These are phyloP conservation scores for Quercus aquifolioides DNA, from an alignment of 306 rosid genomes.

Conservation along the genomic window DNA sequence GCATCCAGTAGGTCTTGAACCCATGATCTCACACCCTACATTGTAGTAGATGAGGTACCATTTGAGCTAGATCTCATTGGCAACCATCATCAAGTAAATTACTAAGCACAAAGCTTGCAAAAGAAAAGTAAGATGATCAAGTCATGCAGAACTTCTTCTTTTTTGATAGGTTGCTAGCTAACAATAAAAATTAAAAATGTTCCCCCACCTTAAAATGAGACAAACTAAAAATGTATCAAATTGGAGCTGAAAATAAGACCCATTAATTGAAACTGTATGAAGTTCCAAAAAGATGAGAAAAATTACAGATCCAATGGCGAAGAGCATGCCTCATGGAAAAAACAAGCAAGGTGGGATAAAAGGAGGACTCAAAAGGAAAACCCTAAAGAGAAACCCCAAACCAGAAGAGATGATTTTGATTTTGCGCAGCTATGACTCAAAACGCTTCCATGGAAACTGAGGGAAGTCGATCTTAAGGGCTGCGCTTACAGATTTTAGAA, in stretches of 20 bases:
- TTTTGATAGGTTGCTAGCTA: not conserved
- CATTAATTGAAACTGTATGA: slow-evolving; percentile 21
- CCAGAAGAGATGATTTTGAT: slow-evolving; percentile 15
- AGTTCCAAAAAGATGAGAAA: slow-evolving; percentile 5
- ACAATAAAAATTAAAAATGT: slow-evolving; percentile 21
- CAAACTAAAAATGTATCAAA: slow-evolving; percentile 29
- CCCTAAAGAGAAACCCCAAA: slow-evolving; percentile 50
- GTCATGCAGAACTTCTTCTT: not conserved
- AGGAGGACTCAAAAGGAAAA: slow-evolving; percentile 54
- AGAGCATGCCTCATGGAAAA: slow-evolving; percentile 30
- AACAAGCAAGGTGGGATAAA: slow-evolving; percentile 31
- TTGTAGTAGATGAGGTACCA: too few species aligned
- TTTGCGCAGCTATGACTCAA: slow-evolving; percentile 84
- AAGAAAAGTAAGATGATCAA: not conserved
- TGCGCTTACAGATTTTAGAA: slow-evolving; percentile 22
- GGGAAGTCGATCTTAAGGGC: slow-evolving; percentile 98
- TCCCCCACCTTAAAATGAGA: slow-evolving; percentile 31
- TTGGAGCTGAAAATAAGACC: slow-evolving; percentile 19
- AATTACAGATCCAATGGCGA: slow-evolving; percentile 23
- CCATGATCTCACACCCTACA: too few species aligned
- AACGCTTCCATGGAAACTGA: slow-evolving; percentile 56
- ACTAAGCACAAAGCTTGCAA: not conserved
- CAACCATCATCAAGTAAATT: not conserved
- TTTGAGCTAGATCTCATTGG: too few species aligned
- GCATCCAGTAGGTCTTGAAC: too few species aligned